Conservation (phyloP, 176 grass and related monocot species). For the Phoenix dactylifera region DNA sequence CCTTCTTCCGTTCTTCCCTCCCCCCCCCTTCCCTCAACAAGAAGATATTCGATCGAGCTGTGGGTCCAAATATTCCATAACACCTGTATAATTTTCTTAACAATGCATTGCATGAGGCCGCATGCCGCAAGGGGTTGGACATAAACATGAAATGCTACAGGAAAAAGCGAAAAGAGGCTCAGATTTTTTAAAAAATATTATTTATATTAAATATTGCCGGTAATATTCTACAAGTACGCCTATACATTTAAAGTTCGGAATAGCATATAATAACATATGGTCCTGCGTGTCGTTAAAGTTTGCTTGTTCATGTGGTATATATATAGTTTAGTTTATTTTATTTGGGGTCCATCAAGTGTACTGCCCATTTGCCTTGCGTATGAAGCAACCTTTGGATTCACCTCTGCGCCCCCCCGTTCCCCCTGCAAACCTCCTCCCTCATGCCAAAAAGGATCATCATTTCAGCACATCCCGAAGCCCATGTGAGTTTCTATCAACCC, state of each 20-base stretch:
- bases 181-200: too few relatives aligned
- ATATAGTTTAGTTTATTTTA: constrained; percentile 40
- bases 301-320: constrained; percentile 58
- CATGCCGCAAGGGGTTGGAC: too few relatives aligned
- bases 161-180: too few relatives aligned
- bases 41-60: too few relatives aligned
- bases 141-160: too few relatives aligned
- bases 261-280: background rate
- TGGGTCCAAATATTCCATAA: too few relatives aligned
- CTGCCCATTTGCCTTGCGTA: constrained; percentile 85
- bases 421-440: constrained; percentile 40
- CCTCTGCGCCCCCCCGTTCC: constrained; percentile 12
- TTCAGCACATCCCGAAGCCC: constrained; percentile 49
- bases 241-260: constrained; percentile 1
- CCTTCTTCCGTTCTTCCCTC: background rate
- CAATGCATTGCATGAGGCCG: too few relatives aligned
- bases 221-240: too few relatives aligned
- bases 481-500: constrained; percentile 65
- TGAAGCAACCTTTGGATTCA: constrained; percentile 79
- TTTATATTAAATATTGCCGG: too few relatives aligned
- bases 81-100: too few relatives aligned
- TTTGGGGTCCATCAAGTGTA: constrained; percentile 82
- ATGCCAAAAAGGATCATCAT: constrained; percentile 94
- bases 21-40: too few relatives aligned
- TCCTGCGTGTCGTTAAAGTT: constrained; percentile 57